phyloP scores from a whole-genome alignment of 2,329 filamentous ascomycete species.

The Nothophaeocryptopus gaeumannii region DNA sequence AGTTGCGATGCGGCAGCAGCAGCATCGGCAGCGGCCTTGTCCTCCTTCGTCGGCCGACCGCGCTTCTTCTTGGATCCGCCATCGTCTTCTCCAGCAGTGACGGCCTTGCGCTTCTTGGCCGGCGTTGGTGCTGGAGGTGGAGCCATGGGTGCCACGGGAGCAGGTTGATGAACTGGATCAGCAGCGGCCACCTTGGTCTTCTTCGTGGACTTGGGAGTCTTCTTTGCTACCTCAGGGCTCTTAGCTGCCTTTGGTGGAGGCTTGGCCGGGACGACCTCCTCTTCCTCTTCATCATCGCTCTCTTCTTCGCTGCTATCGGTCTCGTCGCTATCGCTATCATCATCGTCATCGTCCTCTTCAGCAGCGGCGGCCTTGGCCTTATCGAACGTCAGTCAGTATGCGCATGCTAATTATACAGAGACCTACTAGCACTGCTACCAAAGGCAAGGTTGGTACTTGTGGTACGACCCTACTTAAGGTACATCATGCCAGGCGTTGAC shows the following conservation, averaged over 20 bases:
- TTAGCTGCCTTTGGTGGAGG: conserved; percentile 31
- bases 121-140: conserved; percentile 16
- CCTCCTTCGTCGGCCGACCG: conserved; percentile 23
- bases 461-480: no score
- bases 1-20: background rate
- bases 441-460: conserved; percentile 1
- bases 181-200: conserved; percentile 29
- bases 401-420: no score
- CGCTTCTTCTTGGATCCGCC: conserved; percentile 35
- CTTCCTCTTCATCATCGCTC: conserved; percentile 35
- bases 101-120: conserved; percentile 31
- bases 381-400: background rate
- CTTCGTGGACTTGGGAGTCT: conserved; percentile 37
- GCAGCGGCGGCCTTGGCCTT: conserved; percentile 22
- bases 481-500: no score
- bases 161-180: conserved; percentile 24
- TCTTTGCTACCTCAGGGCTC: conserved; percentile 27
- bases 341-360: conserved; percentile 23
- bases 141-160: conserved; percentile 21
- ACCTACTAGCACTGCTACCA: no score
- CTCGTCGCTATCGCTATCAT: conserved; percentile 19
- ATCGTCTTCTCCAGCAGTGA: conserved; percentile 20
- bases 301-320: conserved; percentile 21
- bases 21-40: conserved; percentile 20
- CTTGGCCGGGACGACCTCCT: conserved; percentile 26